A percentile compares a stretch with the other conserved stretches of the same genome.
Conservation (phyloP, 2,329 filamentous ascomycete species). For the Chaetomium sp. region DNA sequence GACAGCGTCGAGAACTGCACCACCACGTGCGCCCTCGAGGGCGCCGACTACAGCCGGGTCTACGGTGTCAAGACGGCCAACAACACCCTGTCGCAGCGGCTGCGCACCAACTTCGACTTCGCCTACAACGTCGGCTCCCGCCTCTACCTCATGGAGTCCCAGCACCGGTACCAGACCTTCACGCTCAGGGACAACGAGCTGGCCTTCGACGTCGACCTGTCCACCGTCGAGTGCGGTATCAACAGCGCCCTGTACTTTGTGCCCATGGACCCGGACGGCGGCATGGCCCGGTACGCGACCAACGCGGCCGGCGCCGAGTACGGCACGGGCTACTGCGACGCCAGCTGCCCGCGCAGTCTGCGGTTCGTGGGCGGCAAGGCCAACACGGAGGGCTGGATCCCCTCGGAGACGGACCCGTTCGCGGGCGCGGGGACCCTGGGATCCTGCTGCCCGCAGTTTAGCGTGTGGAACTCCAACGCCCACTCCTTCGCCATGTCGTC, state of each 20-base stretch:
- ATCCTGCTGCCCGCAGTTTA: conserved; percentile 57
- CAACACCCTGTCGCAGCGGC: conserved; percentile 52
- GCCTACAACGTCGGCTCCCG: conserved; percentile 49
- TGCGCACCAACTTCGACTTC: conserved; percentile 52
- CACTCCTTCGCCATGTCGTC: conserved; percentile 60
- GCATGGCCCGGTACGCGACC: conserved; percentile 47
- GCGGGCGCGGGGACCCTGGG: conserved; percentile 50
- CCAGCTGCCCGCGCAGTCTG: conserved; percentile 50
- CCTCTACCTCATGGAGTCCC: conserved; percentile 60
- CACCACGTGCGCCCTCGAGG: conserved; percentile 50
- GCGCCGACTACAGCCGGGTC: conserved; percentile 48
- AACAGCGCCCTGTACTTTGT: conserved; percentile 67
- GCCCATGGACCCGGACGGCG: conserved; percentile 57
- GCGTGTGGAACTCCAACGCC: conserved; percentile 62
- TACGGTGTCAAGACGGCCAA: conserved; percentile 52
- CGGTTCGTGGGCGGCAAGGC: conserved; percentile 55
- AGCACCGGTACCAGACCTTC: conserved; percentile 61
- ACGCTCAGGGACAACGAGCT: conserved; percentile 64
- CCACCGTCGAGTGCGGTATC: conserved; percentile 62
- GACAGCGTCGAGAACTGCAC: conserved; percentile 46
- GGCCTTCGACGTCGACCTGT: conserved; percentile 67
- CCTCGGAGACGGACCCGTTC: conserved; percentile 52
- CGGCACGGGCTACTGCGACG: conserved; percentile 58
- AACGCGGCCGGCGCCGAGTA: conserved; percentile 54
- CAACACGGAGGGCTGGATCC: conserved; percentile 48